Evolutionary conservation across 2,329 filamentous ascomycete genomes (phyloP).

Genomic region (Colletotrichum magnum): DNA sequence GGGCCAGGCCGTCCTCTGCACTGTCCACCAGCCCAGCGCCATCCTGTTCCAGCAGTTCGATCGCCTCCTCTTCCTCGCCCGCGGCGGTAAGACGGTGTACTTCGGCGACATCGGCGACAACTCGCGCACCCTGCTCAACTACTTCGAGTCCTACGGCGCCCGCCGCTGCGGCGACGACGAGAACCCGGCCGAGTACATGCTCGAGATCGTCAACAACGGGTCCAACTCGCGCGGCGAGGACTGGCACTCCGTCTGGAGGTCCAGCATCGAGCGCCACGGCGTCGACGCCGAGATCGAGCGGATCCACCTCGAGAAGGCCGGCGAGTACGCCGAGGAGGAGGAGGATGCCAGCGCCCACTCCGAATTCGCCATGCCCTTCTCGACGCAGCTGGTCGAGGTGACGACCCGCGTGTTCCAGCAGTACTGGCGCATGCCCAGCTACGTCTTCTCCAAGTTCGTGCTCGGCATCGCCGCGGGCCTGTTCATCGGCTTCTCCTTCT

Average conservation of each 20-base stretch:
- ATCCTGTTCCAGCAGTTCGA: conserved; percentile 71
- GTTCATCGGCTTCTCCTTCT: conserved; percentile 85
- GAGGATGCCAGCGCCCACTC: conserved; percentile 53
- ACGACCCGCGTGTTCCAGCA: conserved; percentile 81
- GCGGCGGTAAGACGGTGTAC: conserved; percentile 77
- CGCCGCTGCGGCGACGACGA: conserved; percentile 71
- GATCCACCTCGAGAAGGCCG: conserved; percentile 67
- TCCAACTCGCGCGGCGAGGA: conserved; percentile 60
- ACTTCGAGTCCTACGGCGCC: conserved; percentile 77
- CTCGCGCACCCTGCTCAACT: conserved; percentile 69
- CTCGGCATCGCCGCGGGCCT: conserved; percentile 73
- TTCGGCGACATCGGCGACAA: conserved; percentile 77
- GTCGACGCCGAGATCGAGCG: conserved; percentile 74
- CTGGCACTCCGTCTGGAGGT: conserved; percentile 78
- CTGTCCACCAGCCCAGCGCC: conserved; percentile 69
- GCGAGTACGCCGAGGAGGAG: conserved; percentile 37
- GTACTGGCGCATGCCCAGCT: conserved; percentile 85
- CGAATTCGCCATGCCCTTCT: conserved; percentile 86
- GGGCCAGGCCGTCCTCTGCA: conserved; percentile 68
- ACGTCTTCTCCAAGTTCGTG: conserved; percentile 80
- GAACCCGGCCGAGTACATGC: conserved; percentile 84
- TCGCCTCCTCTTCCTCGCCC: conserved; percentile 73
- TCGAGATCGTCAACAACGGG: conserved; percentile 65
- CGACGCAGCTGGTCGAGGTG: conserved; percentile 74
- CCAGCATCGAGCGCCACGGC: conserved; percentile 63